Conservation (phyloP, 345 rosid species). For the Brassica incana region DNA sequence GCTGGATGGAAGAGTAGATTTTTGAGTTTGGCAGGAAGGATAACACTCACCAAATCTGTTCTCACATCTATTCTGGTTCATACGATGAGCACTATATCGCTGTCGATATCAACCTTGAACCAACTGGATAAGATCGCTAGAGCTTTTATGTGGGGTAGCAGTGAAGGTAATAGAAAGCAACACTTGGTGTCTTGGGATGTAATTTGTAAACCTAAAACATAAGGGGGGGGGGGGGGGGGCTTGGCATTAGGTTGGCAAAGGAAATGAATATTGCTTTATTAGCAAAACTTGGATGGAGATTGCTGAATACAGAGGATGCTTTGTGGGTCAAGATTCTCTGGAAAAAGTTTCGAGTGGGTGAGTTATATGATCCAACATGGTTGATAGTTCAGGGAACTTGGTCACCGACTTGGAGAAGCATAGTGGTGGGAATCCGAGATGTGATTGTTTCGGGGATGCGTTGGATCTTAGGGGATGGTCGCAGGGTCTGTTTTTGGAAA, state of each 20-base stretch:
- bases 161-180: too few species aligned
- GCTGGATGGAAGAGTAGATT: not conserved
- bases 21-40: not conserved
- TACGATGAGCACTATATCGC: not conserved
- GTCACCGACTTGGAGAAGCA: not conserved
- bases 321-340: not conserved
- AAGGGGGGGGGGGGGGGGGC: not conserved
- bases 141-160: not conserved
- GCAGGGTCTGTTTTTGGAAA: not conserved
- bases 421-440: not conserved
- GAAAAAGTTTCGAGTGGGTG: not conserved
- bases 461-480: not conserved
- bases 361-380: not conserved
- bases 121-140: not conserved
- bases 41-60: not conserved
- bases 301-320: not conserved
- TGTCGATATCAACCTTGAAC: not conserved
- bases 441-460: not conserved
- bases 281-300: not conserved
- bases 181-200: too few species aligned
- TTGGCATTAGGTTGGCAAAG: not conserved
- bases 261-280: not conserved
- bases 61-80: not conserved
- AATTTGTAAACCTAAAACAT: too few species aligned
- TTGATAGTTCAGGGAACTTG: not conserved